Percentiles rank a stretch among this genome's conserved stretches.
These are phyloP conservation scores for Protomyces inundatus DNA, from an alignment of 1,139 yeast genomes.

Conservation along the genomic window DNA sequence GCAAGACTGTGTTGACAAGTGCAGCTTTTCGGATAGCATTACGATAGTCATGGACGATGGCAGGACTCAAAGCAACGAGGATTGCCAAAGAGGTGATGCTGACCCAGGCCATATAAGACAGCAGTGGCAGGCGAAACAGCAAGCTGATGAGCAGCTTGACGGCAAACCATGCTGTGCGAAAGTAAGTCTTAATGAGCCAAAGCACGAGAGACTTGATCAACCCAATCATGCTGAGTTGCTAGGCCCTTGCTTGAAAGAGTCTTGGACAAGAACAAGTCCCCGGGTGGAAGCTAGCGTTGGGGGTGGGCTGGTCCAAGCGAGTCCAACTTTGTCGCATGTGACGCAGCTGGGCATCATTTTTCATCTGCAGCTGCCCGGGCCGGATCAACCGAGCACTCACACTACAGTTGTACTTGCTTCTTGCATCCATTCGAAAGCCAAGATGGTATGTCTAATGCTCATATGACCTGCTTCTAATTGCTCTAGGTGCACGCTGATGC, in stretches of 20 bases:
- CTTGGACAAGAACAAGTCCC: too few species aligned
- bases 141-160: neutral
- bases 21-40: neutral
- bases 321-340: too few species aligned
- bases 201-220: neutral
- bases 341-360: too few species aligned
- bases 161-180: neutral
- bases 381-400: too few species aligned
- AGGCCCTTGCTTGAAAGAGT: too few species aligned
- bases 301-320: too few species aligned
- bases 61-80: slow-evolving; percentile 1
- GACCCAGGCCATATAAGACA: slow-evolving; percentile 3
- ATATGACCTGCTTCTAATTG: neutral
- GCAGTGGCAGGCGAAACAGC: neutral
- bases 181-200: neutral
- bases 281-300: too few species aligned
- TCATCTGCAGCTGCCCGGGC: too few species aligned
- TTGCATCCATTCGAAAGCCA: too few species aligned
- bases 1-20: neutral
- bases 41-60: neutral
- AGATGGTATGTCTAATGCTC: too few species aligned
- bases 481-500: slow-evolving; percentile 21
- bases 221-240: neutral
- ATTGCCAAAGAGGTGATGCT: slow-evolving; percentile 1
- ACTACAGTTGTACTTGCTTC: too few species aligned